phyloP scores from a whole-genome alignment of 495 filamentous ascomycete species.

The Hypoxylon perforatum region DNA sequence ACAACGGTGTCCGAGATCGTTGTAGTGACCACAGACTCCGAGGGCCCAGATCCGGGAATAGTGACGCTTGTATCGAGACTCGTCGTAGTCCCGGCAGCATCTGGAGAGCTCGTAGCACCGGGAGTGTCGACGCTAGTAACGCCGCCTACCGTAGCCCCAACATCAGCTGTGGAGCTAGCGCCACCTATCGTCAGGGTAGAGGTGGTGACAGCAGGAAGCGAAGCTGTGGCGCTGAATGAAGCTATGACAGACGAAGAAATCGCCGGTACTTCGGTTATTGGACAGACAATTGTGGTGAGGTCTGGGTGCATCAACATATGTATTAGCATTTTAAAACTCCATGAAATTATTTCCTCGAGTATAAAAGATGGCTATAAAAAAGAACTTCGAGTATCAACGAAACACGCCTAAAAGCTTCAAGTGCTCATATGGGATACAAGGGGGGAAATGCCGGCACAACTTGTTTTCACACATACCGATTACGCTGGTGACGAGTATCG shows the following conservation, averaged over 20 bases:
- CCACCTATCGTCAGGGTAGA: conserved; percentile 1
- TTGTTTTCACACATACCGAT: no score
- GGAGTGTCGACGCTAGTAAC: background rate
- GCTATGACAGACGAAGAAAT: conserved; percentile 42
- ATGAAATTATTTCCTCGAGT: no score
- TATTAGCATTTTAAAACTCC: no score
- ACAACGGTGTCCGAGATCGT: conserved; percentile 27
- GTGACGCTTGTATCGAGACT: background rate
- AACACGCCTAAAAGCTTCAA: no score
- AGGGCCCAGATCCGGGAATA: conserved; percentile 1
- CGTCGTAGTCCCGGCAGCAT: background rate
- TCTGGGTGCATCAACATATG: no score
- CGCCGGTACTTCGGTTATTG: no score
- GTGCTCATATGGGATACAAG: no score
- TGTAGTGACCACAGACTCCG: conserved; percentile 21
- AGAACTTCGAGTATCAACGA: no score
- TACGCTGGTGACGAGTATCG: conserved; percentile 37
- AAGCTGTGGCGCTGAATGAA: conserved; percentile 21
- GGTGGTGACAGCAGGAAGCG: background rate
- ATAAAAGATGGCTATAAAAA: no score
- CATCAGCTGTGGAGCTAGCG: background rate
- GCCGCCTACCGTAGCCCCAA: background rate
- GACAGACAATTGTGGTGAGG: no score
- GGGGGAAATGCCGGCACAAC: no score
- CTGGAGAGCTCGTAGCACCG: conserved; percentile 2